A percentile compares a stretch with the other conserved stretches of the same genome.
Conservation (phyloP, 2,329 filamentous ascomycete genomes). For the Fusarium sp. region DNA sequence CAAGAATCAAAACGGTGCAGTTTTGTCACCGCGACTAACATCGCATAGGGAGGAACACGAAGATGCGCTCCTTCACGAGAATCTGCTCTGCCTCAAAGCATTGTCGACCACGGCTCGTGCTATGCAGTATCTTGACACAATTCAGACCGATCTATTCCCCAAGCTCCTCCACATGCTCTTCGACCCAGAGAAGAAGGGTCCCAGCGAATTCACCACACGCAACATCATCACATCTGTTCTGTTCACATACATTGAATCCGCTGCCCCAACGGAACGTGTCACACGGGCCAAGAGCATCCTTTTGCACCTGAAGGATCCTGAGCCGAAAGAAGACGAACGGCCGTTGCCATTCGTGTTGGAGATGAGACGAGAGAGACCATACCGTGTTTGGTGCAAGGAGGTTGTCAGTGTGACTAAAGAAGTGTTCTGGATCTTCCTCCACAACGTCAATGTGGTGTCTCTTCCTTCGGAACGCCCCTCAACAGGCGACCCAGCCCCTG, state of each 20-base stretch:
- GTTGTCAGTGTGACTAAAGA: slow-evolving; percentile 93
- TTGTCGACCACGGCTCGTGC: slow-evolving; percentile 91
- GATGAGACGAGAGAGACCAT: slow-evolving; percentile 87
- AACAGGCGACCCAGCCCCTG: slow-evolving; percentile 45
- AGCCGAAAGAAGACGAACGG: slow-evolving; percentile 76
- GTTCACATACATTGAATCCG: slow-evolving; percentile 84
- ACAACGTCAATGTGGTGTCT: slow-evolving; percentile 88
- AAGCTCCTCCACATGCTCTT: slow-evolving; percentile 89
- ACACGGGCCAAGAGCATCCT: slow-evolving; percentile 78
- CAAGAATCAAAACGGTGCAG: neutral
- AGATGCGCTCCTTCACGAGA: slow-evolving; percentile 90
- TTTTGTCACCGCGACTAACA: slow-evolving; percentile 11
- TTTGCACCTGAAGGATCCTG: slow-evolving; percentile 80
- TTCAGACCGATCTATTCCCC: slow-evolving; percentile 84
- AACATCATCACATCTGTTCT: slow-evolving; percentile 89
- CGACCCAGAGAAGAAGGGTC: slow-evolving; percentile 97
- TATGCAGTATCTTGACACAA: slow-evolving; percentile 79
- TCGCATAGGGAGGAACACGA: slow-evolving; percentile 86
- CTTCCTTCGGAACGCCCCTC: slow-evolving; percentile 58
- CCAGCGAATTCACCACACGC: slow-evolving; percentile 94
- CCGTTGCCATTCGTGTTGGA: slow-evolving; percentile 87
- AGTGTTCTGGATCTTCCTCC: slow-evolving; percentile 99
- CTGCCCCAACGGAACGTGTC: slow-evolving; percentile 68
- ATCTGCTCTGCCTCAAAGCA: slow-evolving; percentile 90
- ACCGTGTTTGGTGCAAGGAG: slow-evolving; percentile 94